Conservation (phyloP, 352 stramenopile species). For the Plasmopara muralis region DNA sequence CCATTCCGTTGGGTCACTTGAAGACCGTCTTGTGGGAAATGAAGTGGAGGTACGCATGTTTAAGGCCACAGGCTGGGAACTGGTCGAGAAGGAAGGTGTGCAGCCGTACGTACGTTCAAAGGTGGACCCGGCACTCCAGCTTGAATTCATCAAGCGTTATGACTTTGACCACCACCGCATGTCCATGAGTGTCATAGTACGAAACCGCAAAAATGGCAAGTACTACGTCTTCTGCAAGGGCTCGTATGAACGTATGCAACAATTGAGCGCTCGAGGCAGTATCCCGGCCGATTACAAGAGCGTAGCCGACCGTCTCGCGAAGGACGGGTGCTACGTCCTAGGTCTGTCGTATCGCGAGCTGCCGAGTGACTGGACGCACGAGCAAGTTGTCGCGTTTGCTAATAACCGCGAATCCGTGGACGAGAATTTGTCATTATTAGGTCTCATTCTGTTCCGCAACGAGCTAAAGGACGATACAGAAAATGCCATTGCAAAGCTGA, state of each 20-base stretch:
- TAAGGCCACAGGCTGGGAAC: conserved; percentile 56
- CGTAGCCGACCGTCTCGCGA: conserved; percentile 49
- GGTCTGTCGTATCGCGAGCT: conserved; percentile 69
- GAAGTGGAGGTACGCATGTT: conserved; percentile 88
- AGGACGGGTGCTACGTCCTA: conserved; percentile 86
- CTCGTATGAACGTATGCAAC: conserved; percentile 81
- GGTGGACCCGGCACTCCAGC: conserved; percentile 26
- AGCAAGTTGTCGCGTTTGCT: conserved; percentile 29
- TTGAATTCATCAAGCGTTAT: conserved; percentile 85
- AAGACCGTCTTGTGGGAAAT: conserved; percentile 76
- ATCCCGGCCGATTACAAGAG: conserved; percentile 68
- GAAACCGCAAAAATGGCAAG: conserved; percentile 42
- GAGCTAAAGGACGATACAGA: conserved; percentile 79
- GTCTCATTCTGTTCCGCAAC: conserved; percentile 89
- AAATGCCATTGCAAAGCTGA: conserved; percentile 71
- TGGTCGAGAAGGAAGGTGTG: conserved; percentile 46
- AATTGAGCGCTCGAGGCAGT: conserved; percentile 37
- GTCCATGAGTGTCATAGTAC: conserved; percentile 88
- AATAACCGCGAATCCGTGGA: conserved; percentile 73
- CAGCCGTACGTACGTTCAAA: conserved; percentile 37
- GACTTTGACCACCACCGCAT: conserved; percentile 90
- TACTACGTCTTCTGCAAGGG: conserved; percentile 86
- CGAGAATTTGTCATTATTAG: conserved; percentile 60
- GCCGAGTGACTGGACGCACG: conserved; percentile 19
- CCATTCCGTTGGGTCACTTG: conserved; percentile 69